phyloP scores from a whole-genome alignment of 2,329 filamentous ascomycete species.

The Fusarium beomiforme region DNA sequence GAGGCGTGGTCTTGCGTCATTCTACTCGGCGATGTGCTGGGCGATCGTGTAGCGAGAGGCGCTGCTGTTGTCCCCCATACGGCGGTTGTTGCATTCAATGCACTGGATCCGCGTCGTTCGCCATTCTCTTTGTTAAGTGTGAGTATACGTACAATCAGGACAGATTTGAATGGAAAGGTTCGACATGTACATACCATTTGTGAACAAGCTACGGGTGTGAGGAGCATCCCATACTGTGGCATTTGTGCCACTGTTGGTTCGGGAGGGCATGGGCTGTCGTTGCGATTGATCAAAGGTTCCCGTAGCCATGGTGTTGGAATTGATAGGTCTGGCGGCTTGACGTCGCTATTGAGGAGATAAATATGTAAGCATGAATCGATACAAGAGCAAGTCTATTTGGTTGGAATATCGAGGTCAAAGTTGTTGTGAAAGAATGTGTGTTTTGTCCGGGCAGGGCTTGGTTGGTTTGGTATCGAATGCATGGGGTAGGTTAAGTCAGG shows the following conservation, averaged over 20 bases:
- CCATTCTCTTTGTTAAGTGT: constrained; percentile 42
- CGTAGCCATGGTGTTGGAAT: constrained; percentile 49
- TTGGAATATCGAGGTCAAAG: background rate
- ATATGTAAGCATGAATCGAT: constrained; percentile 34
- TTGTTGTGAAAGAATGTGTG: constrained; percentile 30
- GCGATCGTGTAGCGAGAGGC: constrained; percentile 55
- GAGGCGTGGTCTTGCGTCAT: constrained; percentile 61
- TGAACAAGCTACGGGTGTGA: constrained; percentile 47
- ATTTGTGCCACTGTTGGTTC: background rate
- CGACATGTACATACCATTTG: constrained; percentile 57
- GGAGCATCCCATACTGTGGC: background rate
- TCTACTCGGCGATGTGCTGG: constrained; percentile 68
- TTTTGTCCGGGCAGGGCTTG: constrained; percentile 17
- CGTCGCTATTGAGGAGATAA: constrained; percentile 44
- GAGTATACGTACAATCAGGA: constrained; percentile 14
- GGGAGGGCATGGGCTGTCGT: constrained; percentile 50
- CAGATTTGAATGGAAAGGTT: background rate
- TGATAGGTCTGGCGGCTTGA: constrained; percentile 49
- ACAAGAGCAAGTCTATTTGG: constrained; percentile 31
- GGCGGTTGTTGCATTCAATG: constrained; percentile 73
- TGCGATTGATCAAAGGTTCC: constrained; percentile 44
- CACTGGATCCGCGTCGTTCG: constrained; percentile 69
- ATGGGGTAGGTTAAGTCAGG: constrained; percentile 5
- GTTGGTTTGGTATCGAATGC: constrained; percentile 24
- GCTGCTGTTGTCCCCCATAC: constrained; percentile 67